Evolutionary conservation across 768 basidiomycete genomes (phyloP).

Genomic region (Boletus sp.): DNA sequence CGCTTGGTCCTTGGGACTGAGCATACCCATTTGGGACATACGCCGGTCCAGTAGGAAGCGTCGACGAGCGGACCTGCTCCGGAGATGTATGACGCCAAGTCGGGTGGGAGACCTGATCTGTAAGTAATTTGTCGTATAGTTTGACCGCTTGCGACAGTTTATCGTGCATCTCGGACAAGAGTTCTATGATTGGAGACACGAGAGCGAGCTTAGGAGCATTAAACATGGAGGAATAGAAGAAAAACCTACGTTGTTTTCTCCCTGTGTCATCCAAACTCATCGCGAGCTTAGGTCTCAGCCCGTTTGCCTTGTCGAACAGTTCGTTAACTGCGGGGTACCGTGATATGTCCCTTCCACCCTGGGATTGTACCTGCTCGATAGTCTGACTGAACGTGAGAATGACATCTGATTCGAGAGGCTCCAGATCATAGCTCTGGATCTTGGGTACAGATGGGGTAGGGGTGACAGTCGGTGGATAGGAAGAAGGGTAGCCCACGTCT

Average conservation of each 20-base stretch:
- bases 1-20: constrained; percentile 22
- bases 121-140: constrained; percentile 85
- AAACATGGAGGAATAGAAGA: background rate
- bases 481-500: constrained; percentile 45
- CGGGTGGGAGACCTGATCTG: constrained; percentile 76
- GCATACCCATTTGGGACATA: constrained; percentile 32
- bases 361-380: constrained; percentile 77
- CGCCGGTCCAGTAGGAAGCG: constrained; percentile 28
- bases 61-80: constrained; percentile 19
- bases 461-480: constrained; percentile 40
- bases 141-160: constrained; percentile 91
- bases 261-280: constrained; percentile 82
- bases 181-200: constrained; percentile 45
- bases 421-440: constrained; percentile 77
- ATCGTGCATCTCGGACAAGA: constrained; percentile 91
- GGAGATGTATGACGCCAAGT: constrained; percentile 48
- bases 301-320: constrained; percentile 79
- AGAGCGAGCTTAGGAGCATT: background rate
- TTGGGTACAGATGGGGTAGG: constrained; percentile 44
- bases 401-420: constrained; percentile 77
- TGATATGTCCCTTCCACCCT: constrained; percentile 74
- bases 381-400: constrained; percentile 91
- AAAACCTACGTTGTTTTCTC: constrained; percentile 75
- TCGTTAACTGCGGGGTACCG: constrained; percentile 83
- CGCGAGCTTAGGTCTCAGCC: constrained; percentile 76